Evolutionary conservation across 2,329 filamentous ascomycete species (phyloP).

Genomic region (Shiraia bambusicola): DNA sequence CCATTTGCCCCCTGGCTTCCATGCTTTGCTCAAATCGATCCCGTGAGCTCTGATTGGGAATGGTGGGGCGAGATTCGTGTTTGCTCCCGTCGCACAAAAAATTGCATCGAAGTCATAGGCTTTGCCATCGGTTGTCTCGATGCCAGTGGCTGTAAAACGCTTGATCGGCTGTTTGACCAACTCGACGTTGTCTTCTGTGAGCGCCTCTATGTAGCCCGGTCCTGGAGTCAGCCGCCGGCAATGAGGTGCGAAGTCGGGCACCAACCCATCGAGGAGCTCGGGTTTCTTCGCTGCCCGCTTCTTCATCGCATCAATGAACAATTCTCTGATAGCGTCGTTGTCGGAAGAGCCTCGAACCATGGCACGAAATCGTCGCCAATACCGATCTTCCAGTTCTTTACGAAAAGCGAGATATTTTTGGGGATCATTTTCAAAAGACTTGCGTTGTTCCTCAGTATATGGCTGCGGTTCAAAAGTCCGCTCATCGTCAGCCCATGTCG

Average conservation of each 20-base stretch:
- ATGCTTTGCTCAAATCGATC: slow-evolving; percentile 57
- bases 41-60: slow-evolving; percentile 62
- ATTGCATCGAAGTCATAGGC: slow-evolving; percentile 46
- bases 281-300: slow-evolving; percentile 44
- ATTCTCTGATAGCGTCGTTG: slow-evolving; percentile 34
- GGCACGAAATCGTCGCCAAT: slow-evolving; percentile 56
- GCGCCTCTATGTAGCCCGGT: slow-evolving; percentile 43
- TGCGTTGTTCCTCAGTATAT: slow-evolving; percentile 54
- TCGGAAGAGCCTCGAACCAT: slow-evolving; percentile 43
- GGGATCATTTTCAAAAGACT: slow-evolving; percentile 63
- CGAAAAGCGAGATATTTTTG: slow-evolving; percentile 57
- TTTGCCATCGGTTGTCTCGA: slow-evolving; percentile 44
- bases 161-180: slow-evolving; percentile 45
- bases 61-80: slow-evolving; percentile 52
- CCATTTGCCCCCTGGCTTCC: slow-evolving; percentile 57
- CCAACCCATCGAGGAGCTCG: slow-evolving; percentile 45
- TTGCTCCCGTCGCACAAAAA: slow-evolving; percentile 68
- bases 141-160: slow-evolving; percentile 41
- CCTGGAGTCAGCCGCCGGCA: slow-evolving; percentile 41
- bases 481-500: slow-evolving; percentile 54
- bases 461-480: slow-evolving; percentile 47
- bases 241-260: slow-evolving; percentile 43
- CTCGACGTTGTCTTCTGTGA: slow-evolving; percentile 46
- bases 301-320: slow-evolving; percentile 41
- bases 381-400: slow-evolving; percentile 53